A percentile compares a stretch with the other conserved stretches of the same genome.
phyloP scores from a whole-genome alignment of 805 yeast species.

The Zygotorulaspora florentina region DNA sequence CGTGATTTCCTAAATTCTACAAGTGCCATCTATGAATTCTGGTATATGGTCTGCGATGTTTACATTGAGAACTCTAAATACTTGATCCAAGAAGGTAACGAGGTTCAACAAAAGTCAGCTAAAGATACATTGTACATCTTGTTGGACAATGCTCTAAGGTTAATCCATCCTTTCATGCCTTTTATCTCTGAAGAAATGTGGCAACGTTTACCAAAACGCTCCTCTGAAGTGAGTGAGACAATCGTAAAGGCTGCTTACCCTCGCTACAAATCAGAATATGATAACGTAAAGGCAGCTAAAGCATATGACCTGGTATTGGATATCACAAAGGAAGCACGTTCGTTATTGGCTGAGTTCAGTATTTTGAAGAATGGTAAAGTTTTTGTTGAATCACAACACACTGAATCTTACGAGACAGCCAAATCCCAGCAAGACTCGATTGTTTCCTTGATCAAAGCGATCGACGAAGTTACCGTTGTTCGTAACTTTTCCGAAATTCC shows the following conservation, averaged over 20 bases:
- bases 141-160: slow-evolving; percentile 81
- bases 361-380: slow-evolving; percentile 86
- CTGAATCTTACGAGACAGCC: slow-evolving; percentile 49
- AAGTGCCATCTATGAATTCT: slow-evolving; percentile 81
- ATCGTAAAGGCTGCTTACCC: slow-evolving; percentile 84
- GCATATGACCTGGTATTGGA: slow-evolving; percentile 84
- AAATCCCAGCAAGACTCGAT: slow-evolving; percentile 77
- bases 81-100: slow-evolving; percentile 86
- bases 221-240: slow-evolving; percentile 61
- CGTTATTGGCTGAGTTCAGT: slow-evolving; percentile 83
- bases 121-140: slow-evolving; percentile 91
- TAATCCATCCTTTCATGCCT: slow-evolving; percentile 99
- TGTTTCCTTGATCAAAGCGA: slow-evolving; percentile 87
- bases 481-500: slow-evolving; percentile 57
- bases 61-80: slow-evolving; percentile 96
- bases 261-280: slow-evolving; percentile 52
- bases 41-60: slow-evolving; percentile 96
- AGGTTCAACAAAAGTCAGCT: slow-evolving; percentile 80
- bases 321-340: slow-evolving; percentile 86
- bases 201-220: slow-evolving; percentile 94
- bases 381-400: slow-evolving; percentile 62
- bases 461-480: slow-evolving; percentile 67
- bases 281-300: slow-evolving; percentile 58
- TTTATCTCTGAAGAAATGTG: slow-evolving; percentile 96
- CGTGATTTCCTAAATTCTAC: slow-evolving; percentile 91